Evolutionary conservation across 805 yeast genomes (phyloP).

Genomic region (Candida silvatica): DNA sequence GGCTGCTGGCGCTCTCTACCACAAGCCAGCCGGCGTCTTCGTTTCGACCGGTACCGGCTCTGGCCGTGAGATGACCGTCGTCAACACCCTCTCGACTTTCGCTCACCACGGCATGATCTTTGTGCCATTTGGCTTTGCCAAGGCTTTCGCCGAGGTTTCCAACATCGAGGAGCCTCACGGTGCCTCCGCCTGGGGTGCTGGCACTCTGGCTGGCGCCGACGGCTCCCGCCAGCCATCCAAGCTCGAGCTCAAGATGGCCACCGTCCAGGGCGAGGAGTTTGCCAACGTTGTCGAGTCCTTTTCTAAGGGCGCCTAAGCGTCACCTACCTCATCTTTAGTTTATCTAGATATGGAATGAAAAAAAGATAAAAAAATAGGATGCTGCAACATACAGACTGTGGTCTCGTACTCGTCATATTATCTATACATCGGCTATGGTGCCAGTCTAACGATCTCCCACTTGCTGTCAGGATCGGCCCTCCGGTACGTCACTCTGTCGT

Average conservation of each 20-base stretch:
- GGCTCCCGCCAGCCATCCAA: constrained; percentile 65
- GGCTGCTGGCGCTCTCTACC: constrained; percentile 65
- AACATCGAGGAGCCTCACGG: constrained; percentile 65
- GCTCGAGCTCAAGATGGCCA: constrained; percentile 56
- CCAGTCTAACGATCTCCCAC: constrained; percentile 64
- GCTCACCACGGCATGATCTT: constrained; percentile 77
- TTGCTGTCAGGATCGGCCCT: constrained; percentile 38
- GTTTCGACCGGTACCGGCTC: constrained; percentile 77
- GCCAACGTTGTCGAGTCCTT: too few relatives aligned
- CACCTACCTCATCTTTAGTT: background rate
- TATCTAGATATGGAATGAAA: background rate
- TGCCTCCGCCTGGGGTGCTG: constrained; percentile 84
- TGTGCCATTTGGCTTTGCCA: constrained; percentile 71
- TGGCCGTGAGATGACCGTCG: constrained; percentile 70
- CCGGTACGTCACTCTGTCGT: constrained; percentile 74
- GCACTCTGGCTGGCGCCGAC: constrained; percentile 66
- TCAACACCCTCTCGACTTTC: constrained; percentile 53
- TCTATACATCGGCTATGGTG: constrained; percentile 51
- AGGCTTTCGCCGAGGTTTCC: constrained; percentile 43
- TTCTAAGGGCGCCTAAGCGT: constrained; percentile 30
- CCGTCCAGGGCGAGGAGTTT: constrained; percentile 61
- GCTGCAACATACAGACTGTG: background rate
- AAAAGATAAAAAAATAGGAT: background rate
- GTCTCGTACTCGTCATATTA: background rate
- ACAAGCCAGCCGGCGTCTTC: constrained; percentile 69